Evolutionary conservation across 1,284 basidiomycete genomes (phyloP), one percentile per base, ranked within the genome.

Genomic region (Apiotrichum akiyoshidainum): DNA sequence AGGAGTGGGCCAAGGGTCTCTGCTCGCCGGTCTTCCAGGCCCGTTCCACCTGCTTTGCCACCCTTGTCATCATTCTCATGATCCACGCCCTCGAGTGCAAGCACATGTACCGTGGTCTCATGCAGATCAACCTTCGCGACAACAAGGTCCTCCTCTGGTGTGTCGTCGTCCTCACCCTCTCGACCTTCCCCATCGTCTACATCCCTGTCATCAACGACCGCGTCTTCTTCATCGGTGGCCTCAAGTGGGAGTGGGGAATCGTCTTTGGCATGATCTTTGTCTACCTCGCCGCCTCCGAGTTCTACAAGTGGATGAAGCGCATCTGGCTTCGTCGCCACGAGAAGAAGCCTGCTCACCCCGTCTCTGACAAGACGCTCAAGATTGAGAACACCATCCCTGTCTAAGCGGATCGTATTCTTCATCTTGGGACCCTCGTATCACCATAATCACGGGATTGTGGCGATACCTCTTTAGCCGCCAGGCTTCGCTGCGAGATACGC

Each of bases 121-220:
- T 83, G 69, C 77, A 80, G 67, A 78, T 81, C 65, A 81, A 85
- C 68, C 66, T 84, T 13, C 77, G 78, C 69, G 79, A 77, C 54
- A 85, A 86, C 75, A 82, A 81, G 64, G 73, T 84, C 42, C 77
- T 85, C 17, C 77, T 85, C 41, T 84, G 81, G 79, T 80, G 72
- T 55, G 71, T 71, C 47, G 69, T 77, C 40, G 72, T 71, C 13
- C 66, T 78, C 31, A 56, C 67, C 2, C 66, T 77, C 39, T 57
- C 66, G 19, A 73, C 71, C 26, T 77, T 77, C 71, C 76, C 75
- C 33, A 63, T 77, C 48, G 68, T 79, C 41, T 78, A 79, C 67
- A 79, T 79, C 45, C 78, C 78, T 10, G 60, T 60, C 17, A 75
- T 79, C 69, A 76, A 73, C 65, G 65, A 76, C 63, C 68, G 73